Conservation (phyloP, 805 yeast genomes). For the Pichia insulana region DNA sequence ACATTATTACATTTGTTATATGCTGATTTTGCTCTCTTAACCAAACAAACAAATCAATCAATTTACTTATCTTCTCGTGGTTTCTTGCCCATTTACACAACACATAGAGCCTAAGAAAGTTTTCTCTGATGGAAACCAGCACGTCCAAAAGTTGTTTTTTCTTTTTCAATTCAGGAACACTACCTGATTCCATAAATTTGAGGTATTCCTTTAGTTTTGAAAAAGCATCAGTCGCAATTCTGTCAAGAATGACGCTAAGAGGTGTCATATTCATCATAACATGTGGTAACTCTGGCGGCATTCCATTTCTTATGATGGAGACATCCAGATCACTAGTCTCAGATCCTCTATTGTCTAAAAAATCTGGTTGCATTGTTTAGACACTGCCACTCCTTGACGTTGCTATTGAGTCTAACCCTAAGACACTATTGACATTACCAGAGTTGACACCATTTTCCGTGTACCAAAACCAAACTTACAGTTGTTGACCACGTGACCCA, state of each 20-base stretch:
- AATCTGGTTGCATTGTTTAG: too few relatives aligned
- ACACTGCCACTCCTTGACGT: too few relatives aligned
- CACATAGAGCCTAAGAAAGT: conserved; percentile 77
- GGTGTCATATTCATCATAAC: conserved; percentile 64
- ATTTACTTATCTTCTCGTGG: conserved; percentile 57
- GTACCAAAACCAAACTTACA: too few relatives aligned
- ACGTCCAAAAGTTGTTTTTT: conserved; percentile 63
- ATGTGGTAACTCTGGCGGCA: conserved; percentile 45
- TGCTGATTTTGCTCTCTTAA: conserved; percentile 66
- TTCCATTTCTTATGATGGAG: too few relatives aligned
- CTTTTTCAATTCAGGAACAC: conserved; percentile 49
- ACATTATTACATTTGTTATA: conserved; percentile 56
- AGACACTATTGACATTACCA: too few relatives aligned
- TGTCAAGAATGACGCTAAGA: conserved; percentile 47
- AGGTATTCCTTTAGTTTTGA: conserved; percentile 52
- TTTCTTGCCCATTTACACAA: conserved; percentile 81
- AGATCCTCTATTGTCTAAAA: too few relatives aligned
- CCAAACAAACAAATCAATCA: conserved; percentile 87
- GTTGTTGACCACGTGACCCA: too few relatives aligned
- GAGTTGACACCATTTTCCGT: too few relatives aligned
- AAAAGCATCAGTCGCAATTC: conserved; percentile 53
- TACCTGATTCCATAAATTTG: conserved; percentile 45
- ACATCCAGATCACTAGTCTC: too few relatives aligned
- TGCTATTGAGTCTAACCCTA: too few relatives aligned
- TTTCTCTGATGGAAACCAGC: conserved; percentile 68